Evolutionary conservation across 176 grass and related monocot genomes (phyloP), one percentile per base, ranked within the genome.

Genomic region (Saccharum officinarum): DNA sequence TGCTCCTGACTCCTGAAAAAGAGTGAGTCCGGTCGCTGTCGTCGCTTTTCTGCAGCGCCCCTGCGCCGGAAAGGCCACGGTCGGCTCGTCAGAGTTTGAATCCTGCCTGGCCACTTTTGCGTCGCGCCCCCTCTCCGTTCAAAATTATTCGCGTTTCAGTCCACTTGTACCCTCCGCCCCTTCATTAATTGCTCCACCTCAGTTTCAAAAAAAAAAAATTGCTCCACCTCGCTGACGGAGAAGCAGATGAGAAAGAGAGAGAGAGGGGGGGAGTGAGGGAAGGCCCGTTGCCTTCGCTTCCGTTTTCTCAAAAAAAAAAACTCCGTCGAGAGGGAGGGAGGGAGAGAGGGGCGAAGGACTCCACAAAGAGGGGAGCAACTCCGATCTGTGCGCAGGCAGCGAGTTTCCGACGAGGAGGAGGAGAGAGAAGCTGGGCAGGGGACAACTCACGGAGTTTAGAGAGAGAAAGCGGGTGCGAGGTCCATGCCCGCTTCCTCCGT

Each of bases 121-220:
- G 25, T 23, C 0, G 17, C 5, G 2, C 28, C 47, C 84, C 89
- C 61, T 87, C 12, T 8, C 0, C 9, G 11, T 90, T 90, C 69
- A 18, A 90, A 90, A 87, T 0, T 61, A 84, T 69, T 84, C 18
- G 2, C 49, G 23, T 1, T 40, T 13, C 15, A 0, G 10, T 70
- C 82, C 70, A 39, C 49, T 28, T 34, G 62, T 18, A 49, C n/a
- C 44, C 15, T 38, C 25, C 5, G 5, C 59, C 36, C 17, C 52
- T 34, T 80, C 84, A 87, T 90, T 83, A 87, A 90, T 90, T 90
- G 88, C 73, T 72, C 4, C 34, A 34, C 45, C 84, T 80, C 76
- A n/a, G n/a, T n/a, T n/a, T n/a, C n/a, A n/a, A n/a, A n/a, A n/a
- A n/a, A n/a, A n/a, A n/a, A n/a, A n/a, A 87, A 90, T 90, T 90